Conservation (phyloP, 257 asterid species). For the Przewalskia tangutica region DNA sequence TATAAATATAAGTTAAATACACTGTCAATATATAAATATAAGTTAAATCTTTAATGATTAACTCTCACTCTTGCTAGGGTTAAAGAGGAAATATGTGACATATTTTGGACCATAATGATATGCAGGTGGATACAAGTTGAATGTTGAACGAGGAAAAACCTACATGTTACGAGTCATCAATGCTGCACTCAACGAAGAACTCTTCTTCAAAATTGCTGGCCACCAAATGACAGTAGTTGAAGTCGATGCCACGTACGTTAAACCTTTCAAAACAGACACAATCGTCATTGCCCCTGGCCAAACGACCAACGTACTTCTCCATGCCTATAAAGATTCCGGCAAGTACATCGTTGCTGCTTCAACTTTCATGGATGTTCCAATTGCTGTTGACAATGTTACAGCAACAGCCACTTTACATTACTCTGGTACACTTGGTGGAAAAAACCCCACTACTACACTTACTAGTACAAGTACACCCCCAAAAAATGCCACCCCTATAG, state of each 20-base stretch:
- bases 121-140: constrained; percentile 54
- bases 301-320: constrained; percentile 63
- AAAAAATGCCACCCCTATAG: constrained; percentile 59
- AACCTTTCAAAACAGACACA: constrained; percentile 77
- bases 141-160: constrained; percentile 57
- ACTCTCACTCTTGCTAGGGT: neutral
- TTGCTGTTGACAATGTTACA: constrained; percentile 66
- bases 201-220: constrained; percentile 85
- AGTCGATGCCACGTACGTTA: constrained; percentile 83
- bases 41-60: no score
- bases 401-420: constrained; percentile 84
- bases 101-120: neutral
- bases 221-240: constrained; percentile 81
- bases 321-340: constrained; percentile 48
- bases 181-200: constrained; percentile 95
- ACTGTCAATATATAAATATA: no score
- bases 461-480: constrained; percentile 38
- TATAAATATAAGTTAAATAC: no score
- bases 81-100: neutral
- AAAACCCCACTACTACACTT: constrained; percentile 25
- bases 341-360: constrained; percentile 72
- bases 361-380: constrained; percentile 62
- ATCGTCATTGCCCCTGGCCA: constrained; percentile 78
- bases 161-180: constrained; percentile 78
- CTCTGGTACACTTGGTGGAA: constrained; percentile 40